These are phyloP conservation scores for Phaffia tasmanica DNA, from an alignment of 768 basidiomycete species.

Conservation along the genomic window DNA sequence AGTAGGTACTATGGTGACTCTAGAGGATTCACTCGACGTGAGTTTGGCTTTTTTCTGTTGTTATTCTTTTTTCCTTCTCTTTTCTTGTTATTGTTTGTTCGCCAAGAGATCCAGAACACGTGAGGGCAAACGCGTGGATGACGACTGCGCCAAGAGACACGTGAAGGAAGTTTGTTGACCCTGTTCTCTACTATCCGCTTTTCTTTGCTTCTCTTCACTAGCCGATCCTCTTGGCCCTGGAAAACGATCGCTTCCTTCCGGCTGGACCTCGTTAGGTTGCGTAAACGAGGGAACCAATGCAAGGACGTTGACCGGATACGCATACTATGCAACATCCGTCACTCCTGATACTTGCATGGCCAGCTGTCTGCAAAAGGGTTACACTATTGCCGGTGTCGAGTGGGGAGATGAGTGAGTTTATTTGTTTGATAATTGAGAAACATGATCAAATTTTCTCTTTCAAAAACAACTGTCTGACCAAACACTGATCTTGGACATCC, in stretches of 20 bases:
- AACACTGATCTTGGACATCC: not conserved
- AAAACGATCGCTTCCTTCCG: conserved; percentile 27
- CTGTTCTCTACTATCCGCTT: not conserved
- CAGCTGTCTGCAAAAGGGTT: conserved; percentile 49
- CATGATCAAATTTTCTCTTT: conserved; percentile 31
- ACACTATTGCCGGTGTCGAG: conserved; percentile 60
- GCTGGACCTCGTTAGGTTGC: conserved; percentile 31
- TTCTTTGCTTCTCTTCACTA: not conserved
- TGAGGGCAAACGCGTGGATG: too few species aligned
- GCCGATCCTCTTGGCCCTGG: conserved; percentile 11
- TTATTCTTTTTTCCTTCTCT: not conserved
- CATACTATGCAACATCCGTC: conserved; percentile 48
- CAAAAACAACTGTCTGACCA: not conserved
- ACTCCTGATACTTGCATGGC: conserved; percentile 56
- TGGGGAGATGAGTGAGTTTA: conserved; percentile 43
- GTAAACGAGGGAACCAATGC: conserved; percentile 48
- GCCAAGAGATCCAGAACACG: too few species aligned
- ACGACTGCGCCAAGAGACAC: too few species aligned
- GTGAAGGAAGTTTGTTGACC: not conserved
- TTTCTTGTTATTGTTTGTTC: not conserved
- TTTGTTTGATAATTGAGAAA: not conserved
- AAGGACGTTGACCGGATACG: conserved; percentile 50
- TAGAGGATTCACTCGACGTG: conserved; percentile 22
- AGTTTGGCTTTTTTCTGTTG: not conserved
- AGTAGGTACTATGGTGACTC: conserved; percentile 25